These are phyloP conservation scores for Boletus rubropictus DNA, from an alignment of 768 basidiomycete species.

Conservation along the genomic window DNA sequence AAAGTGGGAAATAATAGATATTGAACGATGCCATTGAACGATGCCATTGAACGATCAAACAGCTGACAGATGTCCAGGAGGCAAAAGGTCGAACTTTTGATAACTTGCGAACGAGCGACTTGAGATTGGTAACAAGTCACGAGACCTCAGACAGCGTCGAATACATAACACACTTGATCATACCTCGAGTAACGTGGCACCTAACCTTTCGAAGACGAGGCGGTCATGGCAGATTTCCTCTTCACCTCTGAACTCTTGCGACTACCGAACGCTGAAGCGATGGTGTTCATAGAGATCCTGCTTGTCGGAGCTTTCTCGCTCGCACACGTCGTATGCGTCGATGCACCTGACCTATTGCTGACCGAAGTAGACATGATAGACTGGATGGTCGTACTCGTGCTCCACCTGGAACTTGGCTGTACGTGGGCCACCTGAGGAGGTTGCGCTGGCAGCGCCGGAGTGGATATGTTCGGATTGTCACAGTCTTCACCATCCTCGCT, in stretches of 20 bases:
- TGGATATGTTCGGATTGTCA: slow-evolving; percentile 1
- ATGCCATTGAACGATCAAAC: neutral
- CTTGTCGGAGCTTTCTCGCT: slow-evolving; percentile 22
- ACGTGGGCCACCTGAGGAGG: slow-evolving; percentile 18
- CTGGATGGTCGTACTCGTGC: slow-evolving; percentile 27
- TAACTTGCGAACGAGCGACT: neutral
- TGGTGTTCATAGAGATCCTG: slow-evolving; percentile 25
- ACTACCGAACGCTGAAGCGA: slow-evolving; percentile 21
- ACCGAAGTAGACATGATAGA: slow-evolving; percentile 23
- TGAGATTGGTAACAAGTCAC: neutral
- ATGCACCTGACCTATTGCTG: slow-evolving; percentile 24
- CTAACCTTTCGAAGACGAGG: slow-evolving; percentile 25
- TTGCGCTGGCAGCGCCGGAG: slow-evolving; percentile 5
- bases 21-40: neutral
- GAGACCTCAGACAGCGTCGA: slow-evolving; percentile 1
- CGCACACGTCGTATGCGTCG: slow-evolving; percentile 26
- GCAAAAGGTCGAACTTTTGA: neutral
- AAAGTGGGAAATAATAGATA: slow-evolving; percentile 5
- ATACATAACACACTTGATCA: no score
- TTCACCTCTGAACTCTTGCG: slow-evolving; percentile 27
- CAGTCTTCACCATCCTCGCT: slow-evolving; percentile 7
- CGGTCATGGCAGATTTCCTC: slow-evolving; percentile 23
- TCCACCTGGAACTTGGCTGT: slow-evolving; percentile 26
- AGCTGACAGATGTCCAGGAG: neutral
- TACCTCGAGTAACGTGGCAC: slow-evolving; percentile 2